Base-by-base conservation (phyloP, 305 asterid genomes). In the Plantago coronopus region DNA sequence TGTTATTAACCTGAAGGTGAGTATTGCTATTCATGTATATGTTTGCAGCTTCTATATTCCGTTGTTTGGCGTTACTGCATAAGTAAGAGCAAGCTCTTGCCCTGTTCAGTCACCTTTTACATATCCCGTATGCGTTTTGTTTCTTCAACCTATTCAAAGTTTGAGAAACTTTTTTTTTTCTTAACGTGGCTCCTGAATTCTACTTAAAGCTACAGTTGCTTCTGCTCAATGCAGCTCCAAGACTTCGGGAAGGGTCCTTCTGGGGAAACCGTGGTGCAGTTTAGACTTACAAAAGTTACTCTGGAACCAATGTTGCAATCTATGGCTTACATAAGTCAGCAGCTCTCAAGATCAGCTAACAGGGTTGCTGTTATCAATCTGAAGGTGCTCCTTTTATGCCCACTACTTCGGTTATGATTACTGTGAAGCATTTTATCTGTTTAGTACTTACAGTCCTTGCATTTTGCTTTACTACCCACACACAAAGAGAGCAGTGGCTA, bases 221-320 rank as follows among this genome's bases (percentile, higher is more conserved):
- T 70, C 60, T 72, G 75, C 64, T 73, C 72, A 73, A 70, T 76
- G 78, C 87, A 85, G 95, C 85, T 88, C 69, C 90, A 83, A 74
- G 96, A 86, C 70, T 83, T 80, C 78, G 78, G 82, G 51, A 86
- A 77, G 79, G 74, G 74, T 63, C 83, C 81, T 51, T 69, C 83
- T 51, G 88, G 86, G 66, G 93, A 86, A 80, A 69, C 84, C 37
- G 87, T 80, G 66, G 90, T 86, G 70, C 84, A 88, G 62, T 83
- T 86, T 82, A 75, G 86, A 68, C 85, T 88, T 68, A 79, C 90
- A 68, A 78, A 80, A 76, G 75, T 68, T 71, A 82, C 93, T 5
- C 74, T 88, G 68, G 89, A 85, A 81, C 90, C 96, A 50, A 85
- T 88, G 96, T 67, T 88, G 76, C 85, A 74, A 74, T 88, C 96